Evolutionary conservation across 2,329 filamentous ascomycete species (phyloP).

Genomic region (Ophioceras dolichostomum): DNA sequence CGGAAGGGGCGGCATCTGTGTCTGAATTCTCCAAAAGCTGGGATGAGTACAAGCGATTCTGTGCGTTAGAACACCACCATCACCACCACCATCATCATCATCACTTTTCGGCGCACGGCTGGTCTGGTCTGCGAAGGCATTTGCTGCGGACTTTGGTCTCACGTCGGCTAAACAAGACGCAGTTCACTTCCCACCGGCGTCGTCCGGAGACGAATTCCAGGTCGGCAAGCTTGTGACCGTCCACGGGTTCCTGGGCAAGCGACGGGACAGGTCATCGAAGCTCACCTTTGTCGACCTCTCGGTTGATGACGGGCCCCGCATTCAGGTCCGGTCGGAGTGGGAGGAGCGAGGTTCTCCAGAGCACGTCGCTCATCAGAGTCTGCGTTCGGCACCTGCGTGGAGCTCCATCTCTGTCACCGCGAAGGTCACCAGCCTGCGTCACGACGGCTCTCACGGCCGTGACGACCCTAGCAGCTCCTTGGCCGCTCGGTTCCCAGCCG

Average conservation of each 20-base stretch:
- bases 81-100: too few relatives aligned
- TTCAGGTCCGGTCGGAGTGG: slow-evolving; percentile 30
- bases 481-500: slow-evolving; percentile 8
- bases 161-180: not conserved
- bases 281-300: slow-evolving; percentile 56
- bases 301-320: slow-evolving; percentile 11
- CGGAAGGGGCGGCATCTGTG: too few relatives aligned
- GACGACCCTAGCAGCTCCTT: not conserved
- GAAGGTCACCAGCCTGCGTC: slow-evolving; percentile 13
- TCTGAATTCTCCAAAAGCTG: slow-evolving; percentile 13
- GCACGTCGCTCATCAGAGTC: slow-evolving; percentile 21
- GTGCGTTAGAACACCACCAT: too few relatives aligned
- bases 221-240: slow-evolving; percentile 34
- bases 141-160: not conserved
- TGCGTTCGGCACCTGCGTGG: slow-evolving; percentile 34
- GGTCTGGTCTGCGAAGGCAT: too few relatives aligned
- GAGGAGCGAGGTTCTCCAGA: slow-evolving; percentile 20
- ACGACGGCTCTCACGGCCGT: not conserved
- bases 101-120: too few relatives aligned
- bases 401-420: slow-evolving; percentile 40
- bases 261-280: slow-evolving; percentile 53
- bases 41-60: slow-evolving; percentile 29
- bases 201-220: slow-evolving; percentile 11
- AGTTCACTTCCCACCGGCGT: slow-evolving; percentile 19
- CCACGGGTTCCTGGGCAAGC: slow-evolving; percentile 61